Percentiles rank a stretch among this genome's conserved stretches.
Evolutionary conservation across 2,329 filamentous ascomycete species (phyloP).

Genomic region (Chaetothyriales sp.): DNA sequence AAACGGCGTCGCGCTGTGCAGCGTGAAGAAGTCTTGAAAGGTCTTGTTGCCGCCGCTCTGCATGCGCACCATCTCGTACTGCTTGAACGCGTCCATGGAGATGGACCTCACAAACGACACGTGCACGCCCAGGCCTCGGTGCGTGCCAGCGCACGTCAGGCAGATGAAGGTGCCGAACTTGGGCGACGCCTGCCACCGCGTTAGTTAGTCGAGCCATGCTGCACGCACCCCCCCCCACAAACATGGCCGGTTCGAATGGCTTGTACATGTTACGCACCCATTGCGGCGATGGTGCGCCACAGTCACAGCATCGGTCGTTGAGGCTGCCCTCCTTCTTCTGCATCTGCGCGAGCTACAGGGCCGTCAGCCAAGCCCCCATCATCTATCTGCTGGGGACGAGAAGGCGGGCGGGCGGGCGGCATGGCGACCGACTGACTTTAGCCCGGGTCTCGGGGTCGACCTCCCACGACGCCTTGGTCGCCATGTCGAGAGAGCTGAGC

Average conservation of each 20-base stretch:
- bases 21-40: conserved; percentile 79
- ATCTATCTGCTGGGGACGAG: neutral
- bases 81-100: conserved; percentile 98
- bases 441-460: conserved; percentile 93
- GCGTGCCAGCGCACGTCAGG: conserved; percentile 84
- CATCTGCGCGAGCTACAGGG: conserved; percentile 63
- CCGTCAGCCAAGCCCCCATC: neutral
- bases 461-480: conserved; percentile 64
- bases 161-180: conserved; percentile 99
- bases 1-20: conserved; percentile 57
- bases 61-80: conserved; percentile 85
- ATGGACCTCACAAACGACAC: conserved; percentile 97
- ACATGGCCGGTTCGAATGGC: too few species aligned
- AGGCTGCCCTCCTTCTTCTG: conserved; percentile 62
- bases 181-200: conserved; percentile 50
- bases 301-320: conserved; percentile 90
- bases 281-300: conserved; percentile 88
- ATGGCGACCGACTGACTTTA: conserved; percentile 48
- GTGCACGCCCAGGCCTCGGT: conserved; percentile 89
- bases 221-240: neutral
- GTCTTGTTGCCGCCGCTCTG: conserved; percentile 76
- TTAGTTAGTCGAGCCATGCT: neutral
- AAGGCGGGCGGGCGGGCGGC: neutral
- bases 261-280: conserved; percentile 67
- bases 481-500: conserved; percentile 8